Percentiles rank a stretch among this genome's conserved stretches.
Conservation (phyloP, 208 protist species). For the Crithidia bombi region DNA sequence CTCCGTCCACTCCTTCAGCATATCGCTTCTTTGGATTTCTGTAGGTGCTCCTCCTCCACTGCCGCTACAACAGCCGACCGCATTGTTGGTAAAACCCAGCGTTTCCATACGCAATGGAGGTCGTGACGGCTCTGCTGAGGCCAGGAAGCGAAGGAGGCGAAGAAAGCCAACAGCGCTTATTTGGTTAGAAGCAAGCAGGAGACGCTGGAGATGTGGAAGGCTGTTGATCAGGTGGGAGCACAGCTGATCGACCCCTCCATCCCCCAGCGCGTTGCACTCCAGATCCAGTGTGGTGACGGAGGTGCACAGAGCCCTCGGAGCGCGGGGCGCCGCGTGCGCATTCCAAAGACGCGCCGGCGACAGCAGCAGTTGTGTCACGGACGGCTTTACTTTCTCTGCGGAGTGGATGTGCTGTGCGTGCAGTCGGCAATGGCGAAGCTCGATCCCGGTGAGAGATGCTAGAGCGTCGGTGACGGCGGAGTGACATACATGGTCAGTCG, state of each 20-base stretch:
- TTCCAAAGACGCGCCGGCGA: constrained; percentile 11
- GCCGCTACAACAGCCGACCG: constrained; percentile 3
- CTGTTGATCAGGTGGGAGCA: constrained; percentile 10
- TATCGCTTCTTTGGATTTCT: neutral
- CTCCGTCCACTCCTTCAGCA: neutral
- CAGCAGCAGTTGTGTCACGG: constrained; percentile 12
- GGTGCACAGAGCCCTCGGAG: neutral
- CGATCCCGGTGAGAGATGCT: constrained; percentile 6
- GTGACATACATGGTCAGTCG: neutral
- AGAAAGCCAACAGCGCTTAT: constrained; percentile 19
- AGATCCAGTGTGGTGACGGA: constrained; percentile 40
- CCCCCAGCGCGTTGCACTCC: constrained; percentile 40
- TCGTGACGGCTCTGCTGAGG: neutral
- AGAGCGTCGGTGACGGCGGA: neutral
- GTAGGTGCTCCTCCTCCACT: neutral
- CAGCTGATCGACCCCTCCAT: constrained; percentile 25
- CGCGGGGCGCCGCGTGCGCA: neutral
- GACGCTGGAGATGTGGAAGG: constrained; percentile 31
- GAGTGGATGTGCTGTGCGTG: constrained; percentile 18
- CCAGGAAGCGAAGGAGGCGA: neutral
- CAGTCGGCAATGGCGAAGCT: constrained; percentile 30
- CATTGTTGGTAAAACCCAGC: constrained; percentile 57
- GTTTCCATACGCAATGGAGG: constrained; percentile 13
- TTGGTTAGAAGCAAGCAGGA: constrained; percentile 33
- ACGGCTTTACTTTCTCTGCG: neutral